Base-by-base conservation (phyloP, 148 eudicot species). In the Persicaria tinctoria region DNA sequence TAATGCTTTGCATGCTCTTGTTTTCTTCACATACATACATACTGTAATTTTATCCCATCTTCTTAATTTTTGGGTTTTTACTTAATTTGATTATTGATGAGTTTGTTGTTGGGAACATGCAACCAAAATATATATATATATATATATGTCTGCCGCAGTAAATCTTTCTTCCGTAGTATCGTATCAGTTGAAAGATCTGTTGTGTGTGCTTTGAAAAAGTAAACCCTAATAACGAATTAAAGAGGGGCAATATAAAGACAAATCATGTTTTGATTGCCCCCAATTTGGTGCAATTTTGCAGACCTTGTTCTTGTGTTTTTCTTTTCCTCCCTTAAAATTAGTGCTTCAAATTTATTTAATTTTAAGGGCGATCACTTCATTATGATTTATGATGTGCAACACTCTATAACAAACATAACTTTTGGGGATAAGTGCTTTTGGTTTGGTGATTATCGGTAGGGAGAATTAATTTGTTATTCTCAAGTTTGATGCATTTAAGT, bases 131-230 rank as follows among this genome's bases (percentile, higher is more conserved):
- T 32, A 32, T 32, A 32, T 32, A 23, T 23, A 23, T 23, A 23
- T 23, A 23, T 23, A n/a, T n/a, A n/a, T n/a, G n/a, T n/a, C n/a
- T n/a, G 46, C 41, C 14, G 18, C n/a, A 14, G 46, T 64, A 66
- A 66, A 66, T 66, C 70, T 66, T 44, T 41, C 20, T 66, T 66
- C 14, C 70, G 70, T n/a, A n/a, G n/a, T n/a, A n/a, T n/a, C n/a
- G n/a, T 66, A 66, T 66, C 70, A 41, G 17, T 66, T 44, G 18
- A 66, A 66, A 66, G 70, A 66, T 66, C 70, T 66, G 3, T 32
- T 32, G 41, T 66, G 70, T 66, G 47, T 38, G 6, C 70, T 66
- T 66, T 66, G 70, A 66, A 66, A 66, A 66, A 66, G 17, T 13
- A 66, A 66, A 20, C 46, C 46, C 69, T 6, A 44, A 38, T 5